Evolutionary conservation across 805 yeast species (phyloP), one percentile per base, ranked within the genome.

Genomic region (Kregervanrija delftensis): DNA sequence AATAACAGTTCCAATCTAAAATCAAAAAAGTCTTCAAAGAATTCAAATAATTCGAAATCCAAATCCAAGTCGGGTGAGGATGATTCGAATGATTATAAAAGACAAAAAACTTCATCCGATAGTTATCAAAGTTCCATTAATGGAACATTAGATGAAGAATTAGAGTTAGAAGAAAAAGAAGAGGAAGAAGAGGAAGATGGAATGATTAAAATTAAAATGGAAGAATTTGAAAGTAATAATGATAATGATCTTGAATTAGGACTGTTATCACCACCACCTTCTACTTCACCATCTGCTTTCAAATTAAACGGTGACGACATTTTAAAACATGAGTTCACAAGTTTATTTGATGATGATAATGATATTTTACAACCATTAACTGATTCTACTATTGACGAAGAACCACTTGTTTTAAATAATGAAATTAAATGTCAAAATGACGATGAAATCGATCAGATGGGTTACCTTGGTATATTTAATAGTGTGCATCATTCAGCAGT

Each of bases 401-500:
- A 48, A 43, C 45, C 52, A 49, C 14, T 37, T 32, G 34, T 36
- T 12, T 16, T 16, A 17, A 30, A 41, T 45, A 8, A 52, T 11
- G 53, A 44, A 16, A 22, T 49, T 45, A 41, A 45, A 39, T 39
- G 42, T 28, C 49, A 49, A 39, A 50, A 50, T 33, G 46, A 40
- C 44, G 54, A 48, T 35, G 35, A 51, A 43, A 22, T 22, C 28
- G 42, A 48, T 45, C 35, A 46, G 35, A 55, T 60, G 58, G 61
- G 58, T 46, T 59, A 53, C 56, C 60, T 56, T 53, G 55, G 62
- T 51, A 58, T 60, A 52, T 60, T 57, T 63, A 63, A 63, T 57
- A 58, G 59, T 55, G 66, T 64, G 68, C 68, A 64, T 61, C 65
- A 61, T 64, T 65, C 67, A 64, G 68, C 68, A 63, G 67, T 46